Evolutionary conservation across 176 grass and related monocot species (phyloP), one percentile per base, ranked within the genome.

Genomic region (Leersia perrieri): DNA sequence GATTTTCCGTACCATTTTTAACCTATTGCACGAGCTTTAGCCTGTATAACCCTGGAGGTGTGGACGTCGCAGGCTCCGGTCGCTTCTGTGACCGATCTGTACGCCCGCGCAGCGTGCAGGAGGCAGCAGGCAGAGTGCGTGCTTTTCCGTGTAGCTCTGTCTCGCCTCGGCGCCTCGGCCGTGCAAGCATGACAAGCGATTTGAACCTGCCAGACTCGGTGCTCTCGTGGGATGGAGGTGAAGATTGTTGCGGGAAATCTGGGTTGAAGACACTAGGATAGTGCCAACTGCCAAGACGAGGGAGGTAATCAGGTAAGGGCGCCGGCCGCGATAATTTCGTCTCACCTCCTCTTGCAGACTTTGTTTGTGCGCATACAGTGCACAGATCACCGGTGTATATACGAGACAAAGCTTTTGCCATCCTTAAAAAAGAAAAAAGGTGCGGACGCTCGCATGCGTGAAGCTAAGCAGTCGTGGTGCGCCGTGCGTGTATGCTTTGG

Each of bases 201-300:
- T 29, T 58, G 33, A 27, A 32, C 63, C 20, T 60, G 33, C 42
- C 0, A 6, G n/a, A 4, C 6, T 66, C 42, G 16, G 33, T 31
- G 67, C 12, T 49, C 76, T 51, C 63, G 26, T 33, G 33, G 41
- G 16, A 39, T 0, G 55, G 7, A 27, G 15, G 39, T 20, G 31
- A 2, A 49, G 16, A 41, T 39, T 7, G 60, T 11, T 15, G 30
- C 16, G 57, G 33, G 36, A 64, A 65, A 83, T 10, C 23, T 16
- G 63, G 20, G 22, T 5, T 49, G 45, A 16, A 45, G 42, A 3
- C 2, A 14, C 14, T 5, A 9, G 7, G 78, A 63, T 12, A 40
- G 78, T 63, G 85, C 81, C 85, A 53, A 40, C 72, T 63, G 85
- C 81, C 85, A 53, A 76, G 65, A 82, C 85, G 72, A 68, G 9